These are phyloP conservation scores for Ascochyta fabae DNA, from an alignment of 2,329 filamentous ascomycete species.

Conservation along the genomic window DNA sequence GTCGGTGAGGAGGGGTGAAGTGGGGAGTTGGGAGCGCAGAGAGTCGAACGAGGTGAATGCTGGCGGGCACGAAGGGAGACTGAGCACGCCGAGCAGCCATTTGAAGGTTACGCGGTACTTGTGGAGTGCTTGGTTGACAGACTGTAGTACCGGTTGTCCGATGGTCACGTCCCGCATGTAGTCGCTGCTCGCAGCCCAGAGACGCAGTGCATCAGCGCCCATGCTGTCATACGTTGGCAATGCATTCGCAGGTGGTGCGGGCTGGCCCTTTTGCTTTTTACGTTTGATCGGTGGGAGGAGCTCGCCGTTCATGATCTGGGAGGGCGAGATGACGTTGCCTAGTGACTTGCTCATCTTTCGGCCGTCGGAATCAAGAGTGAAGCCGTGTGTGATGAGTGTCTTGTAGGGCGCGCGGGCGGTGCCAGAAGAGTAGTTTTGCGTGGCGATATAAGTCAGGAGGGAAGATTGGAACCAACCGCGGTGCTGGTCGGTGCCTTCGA, in stretches of 20 bases:
- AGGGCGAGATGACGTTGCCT: slow-evolving; percentile 83
- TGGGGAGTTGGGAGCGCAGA: slow-evolving; percentile 19
- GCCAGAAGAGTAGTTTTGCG: slow-evolving; percentile 49
- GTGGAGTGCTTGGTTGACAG: slow-evolving; percentile 76
- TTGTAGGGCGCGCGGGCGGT: slow-evolving; percentile 72
- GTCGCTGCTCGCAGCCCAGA: slow-evolving; percentile 92
- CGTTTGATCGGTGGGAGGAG: slow-evolving; percentile 73
- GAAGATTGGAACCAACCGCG: slow-evolving; percentile 99
- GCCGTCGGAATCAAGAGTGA: slow-evolving; percentile 86
- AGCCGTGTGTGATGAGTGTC: slow-evolving; percentile 92
- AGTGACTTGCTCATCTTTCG: slow-evolving; percentile 99
- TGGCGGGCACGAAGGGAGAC: slow-evolving; percentile 50
- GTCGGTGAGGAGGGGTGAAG: slow-evolving; percentile 37
- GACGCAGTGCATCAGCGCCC: slow-evolving; percentile 82
- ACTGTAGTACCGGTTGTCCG: slow-evolving; percentile 76
- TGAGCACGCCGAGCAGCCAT: slow-evolving; percentile 77
- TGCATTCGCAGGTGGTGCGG: slow-evolving; percentile 37
- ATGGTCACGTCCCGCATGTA: slow-evolving; percentile 89
- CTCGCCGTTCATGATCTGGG: slow-evolving; percentile 83
- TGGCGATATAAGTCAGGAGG: slow-evolving; percentile 82
- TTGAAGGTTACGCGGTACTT: slow-evolving; percentile 92
- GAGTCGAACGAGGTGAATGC: slow-evolving; percentile 32
- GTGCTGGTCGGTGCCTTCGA: slow-evolving; percentile 95
- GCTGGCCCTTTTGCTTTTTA: slow-evolving; percentile 63
- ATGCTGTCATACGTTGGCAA: slow-evolving; percentile 68